Percentiles rank a stretch among this genome's conserved stretches.
phyloP scores from a whole-genome alignment of 1,284 basidiomycete genomes.

The Rhizoctonia solani region DNA sequence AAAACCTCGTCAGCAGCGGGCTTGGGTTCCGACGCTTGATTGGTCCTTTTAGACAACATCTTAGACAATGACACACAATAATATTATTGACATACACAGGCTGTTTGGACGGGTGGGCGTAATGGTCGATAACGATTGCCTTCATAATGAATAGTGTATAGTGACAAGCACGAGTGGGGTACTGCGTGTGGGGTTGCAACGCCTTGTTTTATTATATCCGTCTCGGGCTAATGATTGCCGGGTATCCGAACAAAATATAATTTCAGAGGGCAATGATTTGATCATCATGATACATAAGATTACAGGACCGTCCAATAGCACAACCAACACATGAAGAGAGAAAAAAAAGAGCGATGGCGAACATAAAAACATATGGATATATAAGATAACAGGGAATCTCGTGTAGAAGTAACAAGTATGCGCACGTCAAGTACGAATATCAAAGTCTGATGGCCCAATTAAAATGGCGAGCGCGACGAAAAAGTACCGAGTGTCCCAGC shows the following conservation, averaged over 20 bases:
- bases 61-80: too few species aligned
- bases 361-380: constrained; percentile 6
- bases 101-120: constrained; percentile 35
- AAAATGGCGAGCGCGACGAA: constrained; percentile 1
- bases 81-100: constrained; percentile 22
- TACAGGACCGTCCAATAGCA: constrained; percentile 22
- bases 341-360: background rate
- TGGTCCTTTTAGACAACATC: constrained; percentile 42
- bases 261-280: constrained; percentile 17
- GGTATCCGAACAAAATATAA: background rate
- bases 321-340: background rate
- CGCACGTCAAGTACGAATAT: constrained; percentile 5
- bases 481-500: background rate
- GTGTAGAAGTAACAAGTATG: constrained; percentile 15
- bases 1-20: constrained; percentile 65
- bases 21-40: constrained; percentile 64
- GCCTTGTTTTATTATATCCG: too few species aligned
- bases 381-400: constrained; percentile 25
- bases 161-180: background rate
- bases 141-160: constrained; percentile 9
- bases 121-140: constrained; percentile 30
- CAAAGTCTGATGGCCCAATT: background rate
- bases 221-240: constrained; percentile 1
- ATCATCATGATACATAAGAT: constrained; percentile 24
- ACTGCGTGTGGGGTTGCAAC: too few species aligned